Conservation (phyloP, 768 basidiomycete species). For the Tylopilus sp. region DNA sequence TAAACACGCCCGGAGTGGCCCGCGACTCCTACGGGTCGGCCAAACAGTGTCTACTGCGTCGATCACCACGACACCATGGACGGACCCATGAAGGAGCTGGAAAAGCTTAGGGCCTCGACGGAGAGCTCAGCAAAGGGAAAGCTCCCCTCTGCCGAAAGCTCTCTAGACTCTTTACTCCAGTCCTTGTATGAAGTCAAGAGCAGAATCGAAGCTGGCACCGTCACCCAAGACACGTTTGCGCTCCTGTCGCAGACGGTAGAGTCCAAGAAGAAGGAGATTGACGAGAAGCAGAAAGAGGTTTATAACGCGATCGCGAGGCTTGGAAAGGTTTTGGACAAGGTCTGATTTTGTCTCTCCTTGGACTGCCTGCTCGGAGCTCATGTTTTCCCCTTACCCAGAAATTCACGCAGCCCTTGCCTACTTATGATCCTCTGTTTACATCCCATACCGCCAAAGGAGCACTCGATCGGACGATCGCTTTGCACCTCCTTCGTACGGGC, state of each 20-base stretch:
- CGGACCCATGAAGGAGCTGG: slow-evolving; percentile 70
- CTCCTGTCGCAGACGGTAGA: slow-evolving; percentile 60
- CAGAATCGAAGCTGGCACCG: slow-evolving; percentile 45
- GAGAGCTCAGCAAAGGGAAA: slow-evolving; percentile 48
- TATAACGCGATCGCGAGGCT: slow-evolving; percentile 73
- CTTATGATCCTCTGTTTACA: slow-evolving; percentile 64
- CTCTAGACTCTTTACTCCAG: slow-evolving; percentile 62
- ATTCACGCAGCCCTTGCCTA: slow-evolving; percentile 58
- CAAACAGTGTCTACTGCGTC: not conserved
- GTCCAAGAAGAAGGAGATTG: slow-evolving; percentile 75
- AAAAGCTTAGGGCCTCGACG: slow-evolving; percentile 67
- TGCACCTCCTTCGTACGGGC: slow-evolving; percentile 78
- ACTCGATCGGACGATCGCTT: slow-evolving; percentile 65
- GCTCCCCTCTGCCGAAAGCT: slow-evolving; percentile 49
- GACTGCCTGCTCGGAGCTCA: not conserved
- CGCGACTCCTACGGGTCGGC: no score
- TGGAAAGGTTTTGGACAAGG: slow-evolving; percentile 92
- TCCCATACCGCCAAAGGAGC: slow-evolving; percentile 57
- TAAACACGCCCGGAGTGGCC: not conserved
- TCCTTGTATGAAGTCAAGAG: slow-evolving; percentile 56
- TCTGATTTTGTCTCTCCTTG: slow-evolving; percentile 29
- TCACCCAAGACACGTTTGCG: slow-evolving; percentile 47
- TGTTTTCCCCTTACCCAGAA: slow-evolving; percentile 39
- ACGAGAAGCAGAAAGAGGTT: slow-evolving; percentile 86
- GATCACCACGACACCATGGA: slow-evolving; percentile 50